Evolutionary conservation across 2,329 filamentous ascomycete species (phyloP), one percentile per base, ranked within the genome.

Genomic region (Trichophyton rubrum): DNA sequence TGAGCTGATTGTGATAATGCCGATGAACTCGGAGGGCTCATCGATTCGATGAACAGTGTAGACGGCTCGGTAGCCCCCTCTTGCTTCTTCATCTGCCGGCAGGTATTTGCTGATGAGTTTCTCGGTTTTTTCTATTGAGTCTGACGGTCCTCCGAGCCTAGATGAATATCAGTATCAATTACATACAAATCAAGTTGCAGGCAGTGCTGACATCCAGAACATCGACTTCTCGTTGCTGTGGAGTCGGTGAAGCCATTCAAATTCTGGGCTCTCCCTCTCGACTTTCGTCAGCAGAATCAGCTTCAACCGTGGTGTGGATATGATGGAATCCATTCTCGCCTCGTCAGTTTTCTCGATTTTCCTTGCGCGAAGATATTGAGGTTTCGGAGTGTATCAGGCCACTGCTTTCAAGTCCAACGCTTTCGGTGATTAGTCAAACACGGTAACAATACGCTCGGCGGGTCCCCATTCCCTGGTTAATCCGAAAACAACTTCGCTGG

Each of bases 221-320:
- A 55, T 55, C 49, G 49, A 55, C 49, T 55, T n/a, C n/a, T 55
- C 49, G 33, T 55, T 55, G 27, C 27, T 55, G 27, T 55, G 27
- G 15, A 55, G 49, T 55, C 33, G 24, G 17, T 55, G 30, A 20
- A 55, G 49, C 49, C 49, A 55, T 24, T 20, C 15, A 5, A 55
- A 55, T 13, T 55, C 49, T 55, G 27, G 13, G 33, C 49, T 35
- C 27, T 27, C 49, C 17, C 27, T 33, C n/a, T 55, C 49, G n/a
- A 30, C 49, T 9, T 35, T 55, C 7, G 49, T 55, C 9, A 55
- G 11, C 49, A 35, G 49, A 2, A 15, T 35, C 15, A 55, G 49
- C 20, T 55, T 55, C 30, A 55, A 17, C 15, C 49, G 49, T 55
- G 49, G 49, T 15, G 49, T 55, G 15, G 33, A 1, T 27, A 55